These are phyloP conservation scores for Candida glucosophila DNA, from an alignment of 1,139 yeast species.

Conservation along the genomic window DNA sequence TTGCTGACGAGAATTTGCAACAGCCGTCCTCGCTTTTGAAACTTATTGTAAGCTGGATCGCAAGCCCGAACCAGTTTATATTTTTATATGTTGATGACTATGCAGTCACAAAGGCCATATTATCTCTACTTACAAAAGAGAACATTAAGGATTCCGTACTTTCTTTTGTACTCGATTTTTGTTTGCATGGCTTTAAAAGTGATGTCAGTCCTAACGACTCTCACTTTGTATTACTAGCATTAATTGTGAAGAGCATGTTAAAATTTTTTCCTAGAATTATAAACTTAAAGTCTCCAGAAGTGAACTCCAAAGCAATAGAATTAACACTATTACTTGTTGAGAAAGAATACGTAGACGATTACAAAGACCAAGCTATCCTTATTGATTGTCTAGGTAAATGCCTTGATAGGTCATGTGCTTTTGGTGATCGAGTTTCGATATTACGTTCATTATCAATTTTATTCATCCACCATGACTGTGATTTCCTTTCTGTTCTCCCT, in stretches of 20 bases:
- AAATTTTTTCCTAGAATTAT: slow-evolving; percentile 43
- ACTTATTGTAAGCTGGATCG: slow-evolving; percentile 59
- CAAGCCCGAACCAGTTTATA: slow-evolving; percentile 35
- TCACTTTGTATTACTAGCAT: slow-evolving; percentile 39
- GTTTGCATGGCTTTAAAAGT: slow-evolving; percentile 13
- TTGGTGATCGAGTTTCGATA: slow-evolving; percentile 42
- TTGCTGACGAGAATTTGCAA: slow-evolving; percentile 72
- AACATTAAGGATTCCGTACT: slow-evolving; percentile 65
- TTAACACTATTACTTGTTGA: slow-evolving; percentile 49
- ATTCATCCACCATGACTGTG: slow-evolving; percentile 44
- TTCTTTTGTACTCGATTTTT: slow-evolving; percentile 46
- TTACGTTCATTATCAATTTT: slow-evolving; percentile 50
- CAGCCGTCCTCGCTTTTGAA: slow-evolving; percentile 73
- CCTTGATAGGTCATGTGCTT: slow-evolving; percentile 58
- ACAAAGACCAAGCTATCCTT: slow-evolving; percentile 46
- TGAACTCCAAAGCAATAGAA: slow-evolving; percentile 45
- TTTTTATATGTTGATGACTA: slow-evolving; percentile 51
- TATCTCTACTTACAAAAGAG: slow-evolving; percentile 43
- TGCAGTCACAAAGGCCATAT: slow-evolving; percentile 47
- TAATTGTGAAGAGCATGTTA: slow-evolving; percentile 50
- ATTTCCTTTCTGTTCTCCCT: slow-evolving; percentile 43
- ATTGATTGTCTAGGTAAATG: slow-evolving; percentile 54
- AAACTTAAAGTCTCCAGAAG: slow-evolving; percentile 33
- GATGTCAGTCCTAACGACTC: slow-evolving; percentile 33
- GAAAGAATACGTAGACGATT: slow-evolving; percentile 51